Conservation (phyloP, 2,329 filamentous ascomycete genomes). For the Cladosporium sp. region DNA sequence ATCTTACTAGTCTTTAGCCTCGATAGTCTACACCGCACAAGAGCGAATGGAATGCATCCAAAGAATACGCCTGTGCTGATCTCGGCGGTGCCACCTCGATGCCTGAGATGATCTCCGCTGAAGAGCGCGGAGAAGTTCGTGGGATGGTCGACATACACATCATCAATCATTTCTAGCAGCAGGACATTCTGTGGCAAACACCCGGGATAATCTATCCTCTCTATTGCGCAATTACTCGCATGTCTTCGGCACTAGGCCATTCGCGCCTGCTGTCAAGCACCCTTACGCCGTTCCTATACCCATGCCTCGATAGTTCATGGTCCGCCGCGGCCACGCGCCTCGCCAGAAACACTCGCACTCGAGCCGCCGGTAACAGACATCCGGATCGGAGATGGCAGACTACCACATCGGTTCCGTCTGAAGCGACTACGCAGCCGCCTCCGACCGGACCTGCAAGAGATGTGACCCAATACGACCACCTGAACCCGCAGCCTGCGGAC, state of each 20-base stretch:
- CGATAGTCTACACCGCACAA: no score
- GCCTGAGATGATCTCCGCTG: no score
- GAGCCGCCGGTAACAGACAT: slow-evolving; percentile 7
- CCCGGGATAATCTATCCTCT: no score
- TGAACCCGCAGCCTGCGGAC: slow-evolving; percentile 78
- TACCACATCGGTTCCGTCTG: slow-evolving; percentile 13
- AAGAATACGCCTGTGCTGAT: no score
- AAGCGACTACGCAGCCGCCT: background rate
- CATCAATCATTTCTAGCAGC: no score
- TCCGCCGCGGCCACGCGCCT: background rate
- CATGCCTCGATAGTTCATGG: slow-evolving; percentile 30
- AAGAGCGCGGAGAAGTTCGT: no score
- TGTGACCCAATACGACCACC: slow-evolving; percentile 39
- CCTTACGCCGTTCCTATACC: slow-evolving; percentile 42
- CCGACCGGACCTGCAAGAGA: slow-evolving; percentile 14
- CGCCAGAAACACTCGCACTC: background rate
- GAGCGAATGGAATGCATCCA: no score
- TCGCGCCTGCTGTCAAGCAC: slow-evolving; percentile 28
- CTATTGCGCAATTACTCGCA: background rate
- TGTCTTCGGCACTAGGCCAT: slow-evolving; percentile 4
- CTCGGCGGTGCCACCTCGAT: no score
- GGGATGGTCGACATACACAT: no score
- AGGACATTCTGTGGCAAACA: no score
- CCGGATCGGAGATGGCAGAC: slow-evolving; percentile 24
- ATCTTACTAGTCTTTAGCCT: no score